Evolutionary conservation across 2,329 filamentous ascomycete genomes (phyloP).

Genomic region (Colletotrichum sp.): DNA sequence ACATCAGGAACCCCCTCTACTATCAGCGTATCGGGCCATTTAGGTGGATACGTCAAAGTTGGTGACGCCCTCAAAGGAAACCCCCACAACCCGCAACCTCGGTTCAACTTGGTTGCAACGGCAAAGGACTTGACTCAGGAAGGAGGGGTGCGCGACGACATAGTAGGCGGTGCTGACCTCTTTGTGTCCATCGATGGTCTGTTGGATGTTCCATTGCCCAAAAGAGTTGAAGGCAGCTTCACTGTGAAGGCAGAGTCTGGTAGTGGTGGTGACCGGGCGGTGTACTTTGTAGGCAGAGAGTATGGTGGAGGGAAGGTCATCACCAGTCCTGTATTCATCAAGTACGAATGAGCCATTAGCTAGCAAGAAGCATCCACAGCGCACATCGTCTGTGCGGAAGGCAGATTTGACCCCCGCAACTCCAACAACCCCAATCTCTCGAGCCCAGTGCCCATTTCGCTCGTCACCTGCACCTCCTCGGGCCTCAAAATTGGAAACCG

Average conservation of each 20-base stretch:
- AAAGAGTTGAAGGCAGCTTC: slow-evolving; percentile 24
- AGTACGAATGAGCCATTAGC: not conserved
- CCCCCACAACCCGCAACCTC: slow-evolving; percentile 31
- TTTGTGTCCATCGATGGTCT: slow-evolving; percentile 27
- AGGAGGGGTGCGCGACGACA: slow-evolving; percentile 22
- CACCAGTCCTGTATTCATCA: slow-evolving; percentile 5
- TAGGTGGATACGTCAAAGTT: slow-evolving; percentile 35
- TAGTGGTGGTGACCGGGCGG: not conserved
- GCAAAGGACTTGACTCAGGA: slow-evolving; percentile 5
- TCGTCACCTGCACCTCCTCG: not conserved
- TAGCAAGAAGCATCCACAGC: not conserved
- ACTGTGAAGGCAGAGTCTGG: not conserved
- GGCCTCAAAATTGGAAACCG: not conserved
- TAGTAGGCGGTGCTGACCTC: slow-evolving; percentile 29
- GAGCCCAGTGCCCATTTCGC: not conserved
- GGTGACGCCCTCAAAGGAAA: slow-evolving; percentile 30
- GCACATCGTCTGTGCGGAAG: not conserved
- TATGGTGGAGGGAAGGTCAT: slow-evolving; percentile 9
- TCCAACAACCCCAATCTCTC: not conserved
- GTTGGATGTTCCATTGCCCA: slow-evolving; percentile 24
- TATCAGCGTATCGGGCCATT: slow-evolving; percentile 26
- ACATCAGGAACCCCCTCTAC: not conserved
- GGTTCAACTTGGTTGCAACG: slow-evolving; percentile 20
- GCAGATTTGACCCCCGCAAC: not conserved
- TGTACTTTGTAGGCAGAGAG: slow-evolving; percentile 13